These are phyloP conservation scores for Cynara cardunculus DNA, from an alignment of 129 eudicot species.

Conservation along the genomic window DNA sequence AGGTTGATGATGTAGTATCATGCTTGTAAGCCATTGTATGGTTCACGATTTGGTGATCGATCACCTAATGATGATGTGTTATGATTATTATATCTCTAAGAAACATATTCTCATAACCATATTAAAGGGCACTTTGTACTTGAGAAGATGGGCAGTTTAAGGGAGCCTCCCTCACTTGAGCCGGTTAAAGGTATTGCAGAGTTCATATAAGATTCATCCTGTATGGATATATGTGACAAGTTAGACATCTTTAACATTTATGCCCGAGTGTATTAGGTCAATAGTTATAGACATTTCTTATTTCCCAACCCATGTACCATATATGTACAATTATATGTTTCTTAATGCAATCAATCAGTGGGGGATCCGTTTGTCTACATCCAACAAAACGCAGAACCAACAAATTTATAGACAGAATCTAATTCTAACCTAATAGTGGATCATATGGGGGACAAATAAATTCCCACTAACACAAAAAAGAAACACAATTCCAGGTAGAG, in stretches of 20 bases:
- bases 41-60: background rate
- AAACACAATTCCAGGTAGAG: background rate
- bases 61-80: background rate
- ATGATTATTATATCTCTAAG: background rate
- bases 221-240: background rate
- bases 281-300: background rate
- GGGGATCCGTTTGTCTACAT: background rate
- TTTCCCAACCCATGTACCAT: conserved; percentile 9
- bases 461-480: background rate
- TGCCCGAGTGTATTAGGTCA: background rate
- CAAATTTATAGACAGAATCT: background rate
- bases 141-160: background rate
- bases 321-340: background rate
- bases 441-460: background rate
- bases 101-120: background rate
- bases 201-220: background rate
- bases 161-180: background rate
- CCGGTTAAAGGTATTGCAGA: background rate
- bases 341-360: background rate
- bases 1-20: background rate
- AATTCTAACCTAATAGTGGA: background rate
- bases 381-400: conserved; percentile 1
- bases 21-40: too few species aligned
- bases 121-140: background rate
- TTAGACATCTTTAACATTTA: background rate